Percentiles rank a stretch among this genome's conserved stretches.
These are phyloP conservation scores for Acanthamoeba healyi DNA, from an alignment of 208 protist species.

Conservation along the genomic window DNA sequence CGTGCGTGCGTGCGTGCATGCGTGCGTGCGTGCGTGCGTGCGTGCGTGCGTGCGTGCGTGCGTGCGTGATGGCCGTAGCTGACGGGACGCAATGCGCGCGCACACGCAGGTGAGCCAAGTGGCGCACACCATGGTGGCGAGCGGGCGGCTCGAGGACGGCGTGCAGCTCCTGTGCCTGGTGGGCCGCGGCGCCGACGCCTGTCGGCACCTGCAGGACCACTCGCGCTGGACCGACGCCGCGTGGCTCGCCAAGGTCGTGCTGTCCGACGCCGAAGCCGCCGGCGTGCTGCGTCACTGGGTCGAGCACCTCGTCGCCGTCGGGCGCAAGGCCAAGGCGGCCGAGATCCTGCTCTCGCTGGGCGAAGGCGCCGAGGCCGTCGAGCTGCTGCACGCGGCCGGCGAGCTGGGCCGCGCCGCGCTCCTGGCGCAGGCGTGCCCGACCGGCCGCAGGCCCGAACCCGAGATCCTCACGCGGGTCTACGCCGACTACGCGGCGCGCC, in stretches of 20 bases:
- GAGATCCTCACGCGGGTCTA: constrained; percentile 25
- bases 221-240: constrained; percentile 57
- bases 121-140: constrained; percentile 36
- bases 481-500: constrained; percentile 11
- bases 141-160: constrained; percentile 49
- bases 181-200: neutral
- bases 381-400: constrained; percentile 13
- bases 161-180: constrained; percentile 51
- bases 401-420: constrained; percentile 1
- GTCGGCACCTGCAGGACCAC: constrained; percentile 44
- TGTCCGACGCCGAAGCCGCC: neutral
- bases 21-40: neutral
- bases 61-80: too few relatives aligned
- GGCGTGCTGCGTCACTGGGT: constrained; percentile 25
- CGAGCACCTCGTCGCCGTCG: neutral
- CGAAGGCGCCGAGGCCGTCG: neutral
- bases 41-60: neutral
- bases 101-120: neutral
- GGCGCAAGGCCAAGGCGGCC: constrained; percentile 57
- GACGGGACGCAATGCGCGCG: too few relatives aligned
- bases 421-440: constrained; percentile 25
- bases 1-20: neutral
- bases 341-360: constrained; percentile 64
- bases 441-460: neutral
- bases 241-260: constrained; percentile 66